These are phyloP conservation scores for Neurospora intermedia DNA, from an alignment of 495 filamentous ascomycete genomes.

Conservation along the genomic window DNA sequence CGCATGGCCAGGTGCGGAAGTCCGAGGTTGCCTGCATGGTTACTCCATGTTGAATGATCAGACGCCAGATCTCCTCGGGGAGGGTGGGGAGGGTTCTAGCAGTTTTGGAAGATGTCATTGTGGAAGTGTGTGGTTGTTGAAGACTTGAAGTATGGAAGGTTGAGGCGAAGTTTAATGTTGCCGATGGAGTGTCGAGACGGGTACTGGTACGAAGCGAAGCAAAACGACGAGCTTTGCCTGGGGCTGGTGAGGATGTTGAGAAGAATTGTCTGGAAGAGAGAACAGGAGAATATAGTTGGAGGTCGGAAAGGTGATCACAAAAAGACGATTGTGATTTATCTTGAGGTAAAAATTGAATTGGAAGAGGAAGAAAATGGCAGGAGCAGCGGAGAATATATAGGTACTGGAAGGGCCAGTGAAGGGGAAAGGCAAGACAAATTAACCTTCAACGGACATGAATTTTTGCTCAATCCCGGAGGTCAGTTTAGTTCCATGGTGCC, in stretches of 20 bases:
- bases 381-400: too few species aligned
- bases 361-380: neutral
- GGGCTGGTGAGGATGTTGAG: too few species aligned
- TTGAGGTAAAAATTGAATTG: neutral
- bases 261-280: fast-evolving
- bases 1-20: neutral
- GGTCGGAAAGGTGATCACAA: neutral
- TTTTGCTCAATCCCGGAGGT: neutral
- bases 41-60: neutral
- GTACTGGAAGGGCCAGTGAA: neutral
- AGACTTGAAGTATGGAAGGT: neutral
- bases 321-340: neutral
- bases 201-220: too few species aligned
- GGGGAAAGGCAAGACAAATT: neutral
- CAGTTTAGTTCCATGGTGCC: neutral
- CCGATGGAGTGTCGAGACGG: neutral
- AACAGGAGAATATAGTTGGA: neutral
- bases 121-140: neutral
- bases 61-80: neutral
- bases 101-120: neutral
- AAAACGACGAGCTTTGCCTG: neutral
- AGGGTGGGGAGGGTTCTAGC: neutral
- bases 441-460: neutral
- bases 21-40: neutral
- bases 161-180: neutral